Base-by-base conservation (phyloP, 2,329 filamentous ascomycete species). In the Penicillium sp. region DNA sequence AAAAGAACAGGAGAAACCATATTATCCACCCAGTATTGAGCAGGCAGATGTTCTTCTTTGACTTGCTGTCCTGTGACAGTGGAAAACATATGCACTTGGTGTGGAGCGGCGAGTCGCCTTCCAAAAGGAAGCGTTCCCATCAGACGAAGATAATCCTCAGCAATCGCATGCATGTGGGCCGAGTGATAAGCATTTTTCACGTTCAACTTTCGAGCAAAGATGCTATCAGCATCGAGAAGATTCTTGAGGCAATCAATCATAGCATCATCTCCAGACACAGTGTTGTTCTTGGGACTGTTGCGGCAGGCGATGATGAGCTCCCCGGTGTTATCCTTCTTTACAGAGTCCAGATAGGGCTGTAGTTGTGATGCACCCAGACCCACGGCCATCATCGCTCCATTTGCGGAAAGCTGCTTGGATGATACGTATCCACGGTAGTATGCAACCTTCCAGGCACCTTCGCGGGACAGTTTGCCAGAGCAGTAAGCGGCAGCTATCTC, bases 401-500 rank as follows among this genome's bases (percentile, higher is more conserved):
- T 63, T 9, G 60, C 56, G 6, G 50, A 53, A 2, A 55, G 44
- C 21, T 63, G 58, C 8, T 63, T 67, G 8, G 64, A 64, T 19
- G 65, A 68, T 10, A 65, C 59, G 45, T 62, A 58, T 16, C 70
- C 72, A 15, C 71, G 64, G 11, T 57, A 65, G 48, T 72, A 74
- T 11, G 70, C 70, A 21, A 64, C 60, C 23, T 63, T 66, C 55
- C 68, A 65, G 3, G 71, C 69, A 15, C 63, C 64, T 36, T 68
- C 60, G 1, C 60, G 60, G 1, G 67, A 63, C 6, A 75, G n/a
- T 27, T 63, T 67, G 3, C 79, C 75, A 1, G 76, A 75, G 4
- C 78, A 77, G 56, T 81, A 82, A 8, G 78, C 77, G 0, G 78
- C 78, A 0, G 75, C 77, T 33, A 80, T 70, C 49, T 74, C 72